Percentiles rank a stretch among this genome's conserved stretches.
Conservation (phyloP, 139 green algal species). For the Coccomyxa sp. region DNA sequence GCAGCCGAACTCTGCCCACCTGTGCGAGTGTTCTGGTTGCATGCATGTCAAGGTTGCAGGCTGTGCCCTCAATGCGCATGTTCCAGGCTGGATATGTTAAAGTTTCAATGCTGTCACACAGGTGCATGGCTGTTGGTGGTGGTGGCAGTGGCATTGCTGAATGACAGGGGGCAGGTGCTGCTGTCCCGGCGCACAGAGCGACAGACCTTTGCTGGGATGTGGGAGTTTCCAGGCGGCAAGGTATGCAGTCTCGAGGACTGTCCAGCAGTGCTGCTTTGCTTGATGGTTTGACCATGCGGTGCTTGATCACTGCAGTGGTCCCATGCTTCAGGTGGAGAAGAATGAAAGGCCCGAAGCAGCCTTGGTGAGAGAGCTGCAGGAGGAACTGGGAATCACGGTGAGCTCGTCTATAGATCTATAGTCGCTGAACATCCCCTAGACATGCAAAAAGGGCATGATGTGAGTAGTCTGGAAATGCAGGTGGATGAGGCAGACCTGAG, state of each 20-base stretch:
- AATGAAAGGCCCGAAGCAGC: constrained; percentile 54
- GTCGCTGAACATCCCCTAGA: not conserved
- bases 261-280: not conserved
- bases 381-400: constrained; percentile 61
- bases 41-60: not conserved
- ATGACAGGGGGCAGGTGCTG: constrained; percentile 43
- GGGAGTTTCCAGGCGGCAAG: constrained; percentile 59
- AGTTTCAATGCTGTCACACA: not conserved
- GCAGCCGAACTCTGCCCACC: not conserved
- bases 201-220: constrained; percentile 53
- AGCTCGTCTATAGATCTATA: not conserved
- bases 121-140: constrained; percentile 34
- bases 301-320: not conserved
- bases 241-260: constrained; percentile 7
- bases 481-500: not conserved
- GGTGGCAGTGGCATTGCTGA: constrained; percentile 45
- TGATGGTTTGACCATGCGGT: not conserved
- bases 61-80: not conserved
- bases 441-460: not conserved
- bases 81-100: not conserved
- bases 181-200: constrained; percentile 57
- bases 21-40: not conserved
- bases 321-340: constrained; percentile 30
- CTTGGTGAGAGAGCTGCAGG: constrained; percentile 54
- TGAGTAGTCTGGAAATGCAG: not conserved